phyloP scores from a whole-genome alignment of 225 moss, liverwort and hornwort species.

The Pseudoscleropodium purum region DNA sequence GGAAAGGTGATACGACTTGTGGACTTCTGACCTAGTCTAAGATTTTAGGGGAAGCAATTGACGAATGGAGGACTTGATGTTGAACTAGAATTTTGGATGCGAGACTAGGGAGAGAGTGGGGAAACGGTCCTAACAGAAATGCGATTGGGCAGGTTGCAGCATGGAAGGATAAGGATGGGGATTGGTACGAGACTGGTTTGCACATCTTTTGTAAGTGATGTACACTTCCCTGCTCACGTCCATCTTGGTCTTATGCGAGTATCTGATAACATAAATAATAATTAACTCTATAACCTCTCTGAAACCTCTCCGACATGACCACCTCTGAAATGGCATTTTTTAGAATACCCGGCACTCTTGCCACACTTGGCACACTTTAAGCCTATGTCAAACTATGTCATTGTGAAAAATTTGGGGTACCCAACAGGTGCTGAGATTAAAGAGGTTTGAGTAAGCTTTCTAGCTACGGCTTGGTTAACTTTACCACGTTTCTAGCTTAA shows the following conservation, averaged over 20 bases:
- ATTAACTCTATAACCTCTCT: neutral
- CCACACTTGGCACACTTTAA: neutral
- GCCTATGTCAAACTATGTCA: neutral
- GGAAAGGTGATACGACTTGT: slow-evolving; percentile 50
- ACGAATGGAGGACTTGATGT: neutral
- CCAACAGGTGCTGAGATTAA: neutral
- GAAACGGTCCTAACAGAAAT: neutral
- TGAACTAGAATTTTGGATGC: neutral
- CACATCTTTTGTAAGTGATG: slow-evolving; percentile 77
- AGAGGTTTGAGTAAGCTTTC: neutral
- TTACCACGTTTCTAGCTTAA: neutral
- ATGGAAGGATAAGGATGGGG: slow-evolving; percentile 98
- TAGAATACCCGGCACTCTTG: neutral
- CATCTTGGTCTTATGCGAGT: neutral
- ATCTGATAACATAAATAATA: neutral
- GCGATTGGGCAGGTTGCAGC: slow-evolving; percentile 61
- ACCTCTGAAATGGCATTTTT: neutral
- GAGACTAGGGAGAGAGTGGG: neutral
- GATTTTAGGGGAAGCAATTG: neutral
- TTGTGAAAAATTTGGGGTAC: neutral
- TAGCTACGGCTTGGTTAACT: neutral
- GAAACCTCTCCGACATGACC: neutral
- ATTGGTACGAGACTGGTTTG: slow-evolving; percentile 96
- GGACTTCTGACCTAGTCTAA: neutral
- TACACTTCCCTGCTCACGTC: neutral